These are phyloP conservation scores for Neonectria sp. DNA, from an alignment of 2,329 filamentous ascomycete genomes.

Conservation along the genomic window DNA sequence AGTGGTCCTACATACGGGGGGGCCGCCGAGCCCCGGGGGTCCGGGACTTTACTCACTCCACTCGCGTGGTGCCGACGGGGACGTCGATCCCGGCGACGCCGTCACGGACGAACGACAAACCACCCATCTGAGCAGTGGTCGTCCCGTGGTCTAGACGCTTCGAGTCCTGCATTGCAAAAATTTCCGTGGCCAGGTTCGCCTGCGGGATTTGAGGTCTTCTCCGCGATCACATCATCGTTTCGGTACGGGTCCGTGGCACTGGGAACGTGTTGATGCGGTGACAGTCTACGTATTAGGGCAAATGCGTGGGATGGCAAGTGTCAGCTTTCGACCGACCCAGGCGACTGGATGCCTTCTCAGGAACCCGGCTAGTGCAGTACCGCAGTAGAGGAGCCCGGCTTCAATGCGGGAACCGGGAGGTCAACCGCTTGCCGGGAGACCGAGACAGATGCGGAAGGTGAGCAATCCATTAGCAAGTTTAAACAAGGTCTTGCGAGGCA, in stretches of 20 bases:
- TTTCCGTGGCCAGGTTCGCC: neutral
- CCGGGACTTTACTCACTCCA: neutral
- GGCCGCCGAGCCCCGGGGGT: neutral
- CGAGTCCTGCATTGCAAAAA: neutral
- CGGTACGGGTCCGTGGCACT: neutral
- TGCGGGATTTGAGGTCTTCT: neutral
- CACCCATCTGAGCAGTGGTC: neutral
- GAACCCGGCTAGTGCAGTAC: too few species aligned
- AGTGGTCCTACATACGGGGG: too few species aligned
- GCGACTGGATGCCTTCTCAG: neutral
- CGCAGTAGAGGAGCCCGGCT: too few species aligned
- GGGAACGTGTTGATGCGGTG: neutral
- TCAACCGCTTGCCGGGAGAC: slow-evolving; percentile 3
- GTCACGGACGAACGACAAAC: neutral
- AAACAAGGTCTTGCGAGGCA: neutral
- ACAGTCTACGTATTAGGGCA: neutral
- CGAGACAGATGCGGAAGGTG: slow-evolving; percentile 29
- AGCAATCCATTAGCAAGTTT: slow-evolving; percentile 14
- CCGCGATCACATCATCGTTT: slow-evolving; percentile 5
- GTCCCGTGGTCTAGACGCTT: neutral
- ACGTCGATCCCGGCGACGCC: slow-evolving; percentile 8
- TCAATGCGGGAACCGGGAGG: neutral
- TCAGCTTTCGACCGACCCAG: neutral
- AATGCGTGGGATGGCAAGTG: neutral
- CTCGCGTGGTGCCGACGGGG: neutral